Evolutionary conservation across 2,329 filamentous ascomycete genomes (phyloP), one percentile per base, ranked within the genome.

Genomic region (Diaporthe ampelina): DNA sequence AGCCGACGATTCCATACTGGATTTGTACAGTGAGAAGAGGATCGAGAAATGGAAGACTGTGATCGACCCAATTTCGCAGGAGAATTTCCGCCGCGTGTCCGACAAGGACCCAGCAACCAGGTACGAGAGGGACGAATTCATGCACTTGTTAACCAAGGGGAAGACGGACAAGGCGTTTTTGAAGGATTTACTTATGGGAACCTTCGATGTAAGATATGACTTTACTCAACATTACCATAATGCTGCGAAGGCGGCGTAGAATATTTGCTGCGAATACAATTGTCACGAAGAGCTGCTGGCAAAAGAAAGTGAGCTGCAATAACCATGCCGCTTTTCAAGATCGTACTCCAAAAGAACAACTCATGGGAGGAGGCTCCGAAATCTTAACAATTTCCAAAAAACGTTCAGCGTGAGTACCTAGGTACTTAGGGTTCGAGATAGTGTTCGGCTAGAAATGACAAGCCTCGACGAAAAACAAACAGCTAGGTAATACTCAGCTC

Each of bases 21-120:
- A 86, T 17, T 11, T 86, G 32, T 87, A 87, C 79, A 84, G 83
- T 76, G 82, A 86, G 79, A 85, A 85, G 81, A 79, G 85, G 26
- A 84, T 84, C 52, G 84, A 86, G 75, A 86, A 86, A 81, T 87
- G 82, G 81, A 81, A 82, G 81, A 83, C 80, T 1, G 76, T 87
- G 56, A 86, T 86, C 77, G 80, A 87, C 76, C 83, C 83, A 4
- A 81, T 86, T 21, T 86, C 85, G 26, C 80, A 82, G 74, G 82
- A 82, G 74, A 87, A 87, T 74, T 87, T 87, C 76, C 77, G 83
- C 19, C 80, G 85, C 35, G 85, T 87, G 19, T 83, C 81, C 7
- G 84, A 85, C 72, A 76, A 76, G n/a, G 81, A 86, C 45, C 85
- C 85, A 0, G 78, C 78, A n/a, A 84, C 85, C 13, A 77, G 84